Evolutionary conservation across 106 monocot genomes (phyloP), one percentile per base, ranked within the genome.

Genomic region (Amphibolis antarctica): DNA sequence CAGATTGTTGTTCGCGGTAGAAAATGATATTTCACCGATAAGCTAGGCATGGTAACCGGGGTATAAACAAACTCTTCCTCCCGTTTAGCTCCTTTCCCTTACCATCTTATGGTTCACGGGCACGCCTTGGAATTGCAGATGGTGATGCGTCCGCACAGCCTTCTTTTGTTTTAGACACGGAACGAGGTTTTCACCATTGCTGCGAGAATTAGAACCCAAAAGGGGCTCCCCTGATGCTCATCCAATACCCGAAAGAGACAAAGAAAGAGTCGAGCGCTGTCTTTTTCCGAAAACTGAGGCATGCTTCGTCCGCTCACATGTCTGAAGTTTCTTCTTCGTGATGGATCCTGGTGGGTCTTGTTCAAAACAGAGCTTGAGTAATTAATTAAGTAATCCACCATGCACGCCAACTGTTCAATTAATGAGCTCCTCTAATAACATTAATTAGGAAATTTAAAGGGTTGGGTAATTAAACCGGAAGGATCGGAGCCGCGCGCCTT

Each of bases 21-120:
- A 76, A 78, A 86, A 81, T 46, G 79, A 79, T 76, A 63, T 82
- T 76, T 47, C 78, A 81, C 64, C 67, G 76, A 68, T 57, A 71
- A n/a, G n/a, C n/a, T n/a, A 53, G 61, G 76, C 63, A 76, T 79
- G 53, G 51, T 42, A 43, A 25, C n/a, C 70, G 60, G 73, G 56
- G 70, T 70, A 71, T 54, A 49, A 61, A 64, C 62, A 55, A 73
- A 53, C 67, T 67, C 64, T 64, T 66, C 71, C 50, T 24, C 5
- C 9, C 44, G 45, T 53, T 49, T 55, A 67, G 64, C 46, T 45
- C 52, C 61, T 62, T 76, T 59, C 48, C 71, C 26, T 62, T 68
- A 27, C 69, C 73, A 69, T 77, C 72, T 65, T 76, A 43, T n/a
- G n/a, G n/a, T 73, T 77, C 81, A 81, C 73, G 77, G 81, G 74